phyloP scores from a whole-genome alignment of 768 basidiomycete genomes.

The Mycena floridula region DNA sequence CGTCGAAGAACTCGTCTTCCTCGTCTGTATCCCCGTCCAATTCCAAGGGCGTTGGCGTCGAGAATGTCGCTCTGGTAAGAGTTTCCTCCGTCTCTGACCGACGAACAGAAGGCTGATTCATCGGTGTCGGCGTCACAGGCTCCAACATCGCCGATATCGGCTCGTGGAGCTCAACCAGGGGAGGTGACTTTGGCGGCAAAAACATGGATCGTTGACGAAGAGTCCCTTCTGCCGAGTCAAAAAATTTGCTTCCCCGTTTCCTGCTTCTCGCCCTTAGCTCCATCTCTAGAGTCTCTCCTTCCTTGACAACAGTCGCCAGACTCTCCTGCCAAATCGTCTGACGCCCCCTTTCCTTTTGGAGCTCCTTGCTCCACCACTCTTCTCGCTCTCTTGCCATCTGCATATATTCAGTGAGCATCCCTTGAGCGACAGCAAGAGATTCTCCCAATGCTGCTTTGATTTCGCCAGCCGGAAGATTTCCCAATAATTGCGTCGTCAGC shows the following conservation, averaged over 20 bases:
- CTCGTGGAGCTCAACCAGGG: constrained; percentile 11
- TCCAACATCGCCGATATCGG: constrained; percentile 3
- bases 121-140: constrained; percentile 5
- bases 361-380: constrained; percentile 63
- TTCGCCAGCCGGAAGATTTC: constrained; percentile 30
- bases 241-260: constrained; percentile 53
- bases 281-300: constrained; percentile 78
- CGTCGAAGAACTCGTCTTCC: constrained; percentile 97
- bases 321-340: constrained; percentile 87
- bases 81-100: constrained; percentile 12
- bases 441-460: constrained; percentile 52
- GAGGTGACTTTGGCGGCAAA: neutral
- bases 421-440: constrained; percentile 49
- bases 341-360: constrained; percentile 58
- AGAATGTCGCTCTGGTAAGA: constrained; percentile 1
- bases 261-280: constrained; percentile 63
- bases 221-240: constrained; percentile 25
- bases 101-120: constrained; percentile 6
- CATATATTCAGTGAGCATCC: constrained; percentile 60
- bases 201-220: constrained; percentile 14
- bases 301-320: constrained; percentile 75
- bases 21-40: constrained; percentile 59
- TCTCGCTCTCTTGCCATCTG: constrained; percentile 75
- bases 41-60: constrained; percentile 12
- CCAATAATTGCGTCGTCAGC: constrained; percentile 59